Base-by-base conservation (phyloP, 2,329 filamentous ascomycete genomes). In the Epicoccum sorghinum region DNA sequence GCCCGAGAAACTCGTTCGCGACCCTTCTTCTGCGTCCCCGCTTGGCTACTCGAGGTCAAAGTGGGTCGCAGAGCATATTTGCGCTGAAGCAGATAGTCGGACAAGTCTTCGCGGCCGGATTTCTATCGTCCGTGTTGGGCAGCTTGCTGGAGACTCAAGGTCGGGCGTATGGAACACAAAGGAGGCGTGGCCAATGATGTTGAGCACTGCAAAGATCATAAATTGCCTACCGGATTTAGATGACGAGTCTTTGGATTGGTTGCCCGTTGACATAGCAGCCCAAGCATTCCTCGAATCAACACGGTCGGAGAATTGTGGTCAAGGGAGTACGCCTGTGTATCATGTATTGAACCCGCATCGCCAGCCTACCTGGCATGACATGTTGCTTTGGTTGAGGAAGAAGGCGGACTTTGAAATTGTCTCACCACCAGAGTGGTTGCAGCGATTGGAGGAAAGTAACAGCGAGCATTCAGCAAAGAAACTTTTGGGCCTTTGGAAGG, bases 1-100 rank as follows among this genome's bases (percentile, higher is more conserved):
- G 24, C 68, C 71, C 1, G 82, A 85, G 61, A 44, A 44, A 3
- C 64, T 80, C 3, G 73, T 79, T 1, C 47, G 62, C 1, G 64
- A 79, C 24, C 78, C 82, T 1, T 61, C 66, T 3, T 71, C 78
- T 32, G 78, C 81, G 1, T 78, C 79, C 1, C 65, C 75, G 0
- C 72, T 84, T 4, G 84, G 84, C 4, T 86, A 86, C 60, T 79
- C 81, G 1, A 77, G 77, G 25, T 85, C 82, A 1, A 71, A 72
- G 70, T 85, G 83, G 83, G 81, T 85, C 1, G 83, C 82, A 1
- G 84, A 86, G 70, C 74, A 76, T 4, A 79, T 86, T 24, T 85
- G 81, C 58, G 65, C 68, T 0, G 60, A 68, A 6, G 80, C 79
- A 23, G 55, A 69, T 29, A 30, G 61, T 59, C 54, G 60, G 70